Percentiles rank a stretch among this genome's conserved stretches.
Conservation (phyloP, 2,329 filamentous ascomycete species). For the Kalmusia sp. region DNA sequence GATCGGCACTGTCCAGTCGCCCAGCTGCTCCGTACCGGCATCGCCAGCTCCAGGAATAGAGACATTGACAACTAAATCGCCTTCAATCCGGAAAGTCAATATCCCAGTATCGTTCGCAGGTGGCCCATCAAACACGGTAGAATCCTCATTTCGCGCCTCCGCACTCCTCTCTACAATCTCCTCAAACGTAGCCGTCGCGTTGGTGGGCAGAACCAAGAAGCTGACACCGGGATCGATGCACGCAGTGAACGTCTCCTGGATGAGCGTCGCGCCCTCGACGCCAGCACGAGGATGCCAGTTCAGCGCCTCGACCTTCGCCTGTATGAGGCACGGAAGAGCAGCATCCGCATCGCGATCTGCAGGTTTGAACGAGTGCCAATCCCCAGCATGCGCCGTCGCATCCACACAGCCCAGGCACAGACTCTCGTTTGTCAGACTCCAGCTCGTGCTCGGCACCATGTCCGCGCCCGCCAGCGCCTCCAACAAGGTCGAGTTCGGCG, state of each 20-base stretch:
- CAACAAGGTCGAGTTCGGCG: constrained; percentile 19
- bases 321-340: constrained; percentile 20
- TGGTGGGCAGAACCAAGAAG: constrained; percentile 19
- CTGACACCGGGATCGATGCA: constrained; percentile 26
- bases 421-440: constrained; percentile 17
- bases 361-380: constrained; percentile 18
- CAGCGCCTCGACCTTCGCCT: constrained; percentile 21
- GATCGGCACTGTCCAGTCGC: constrained; percentile 18
- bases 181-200: constrained; percentile 9
- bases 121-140: constrained; percentile 5
- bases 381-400: constrained; percentile 5
- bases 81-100: constrained; percentile 18
- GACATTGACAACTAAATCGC: constrained; percentile 20
- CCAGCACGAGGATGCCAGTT: constrained; percentile 14
- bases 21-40: background rate
- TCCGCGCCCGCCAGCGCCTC: constrained; percentile 1
- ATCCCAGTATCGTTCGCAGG: constrained; percentile 9
- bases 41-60: constrained; percentile 15
- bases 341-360: constrained; percentile 11
- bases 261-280: constrained; percentile 20
- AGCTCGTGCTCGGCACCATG: constrained; percentile 19
- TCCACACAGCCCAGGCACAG: constrained; percentile 26
- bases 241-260: constrained; percentile 19
- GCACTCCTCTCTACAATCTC: constrained; percentile 8
- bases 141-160: constrained; percentile 14